Base-by-base conservation (phyloP, 2,329 filamentous ascomycete species). In the Ilyonectria sp. region DNA sequence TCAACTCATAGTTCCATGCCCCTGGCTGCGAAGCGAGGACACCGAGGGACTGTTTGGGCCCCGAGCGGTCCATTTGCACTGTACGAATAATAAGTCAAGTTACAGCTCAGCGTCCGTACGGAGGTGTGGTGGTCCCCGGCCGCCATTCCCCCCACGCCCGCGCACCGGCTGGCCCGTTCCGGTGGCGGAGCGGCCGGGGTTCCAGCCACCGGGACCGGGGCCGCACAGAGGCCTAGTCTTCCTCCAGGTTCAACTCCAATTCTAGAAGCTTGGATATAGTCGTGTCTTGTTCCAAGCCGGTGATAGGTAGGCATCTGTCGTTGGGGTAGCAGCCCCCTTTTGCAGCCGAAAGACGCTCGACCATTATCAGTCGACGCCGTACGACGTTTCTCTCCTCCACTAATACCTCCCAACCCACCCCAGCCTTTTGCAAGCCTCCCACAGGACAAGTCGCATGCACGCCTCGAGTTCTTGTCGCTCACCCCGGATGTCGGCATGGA, bases 121-220 rank as follows among this genome's bases (percentile, higher is more conserved):
- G 44, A 46, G 19, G 19, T 21, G 21, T 5, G 10, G 3, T 10
- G n/a, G n/a, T 15, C 31, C 50, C 50, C 10, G 29, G 50, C n/a
- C 29, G 29, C 50, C 33, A 21, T 10, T 15, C 31, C 50, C 50
- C 50, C 40, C 50, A 53, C 50, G 31, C 50, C 50, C 50, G 31
- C 60, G 26, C 60, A 17, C 55, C 62, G 52, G 52, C 62, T 65
- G 40, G 49, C 46, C 47, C 55, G 54, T 55, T 49, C 61, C 37
- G 54, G 40, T 43, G 29, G 40, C 23, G 61, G 55, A 40, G 26
- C 57, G 47, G 46, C 50, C 40, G 43, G 55, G 40, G 55, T 46
- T 17, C 26, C 29, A 29, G n/a, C 21, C 29, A 35, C 55, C 40
- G 29, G 62, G 60, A 50, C 62, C 43, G 56, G 63, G 63, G 31